Conservation (phyloP, 169 alveolate genomes). For the Theileria parva region DNA sequence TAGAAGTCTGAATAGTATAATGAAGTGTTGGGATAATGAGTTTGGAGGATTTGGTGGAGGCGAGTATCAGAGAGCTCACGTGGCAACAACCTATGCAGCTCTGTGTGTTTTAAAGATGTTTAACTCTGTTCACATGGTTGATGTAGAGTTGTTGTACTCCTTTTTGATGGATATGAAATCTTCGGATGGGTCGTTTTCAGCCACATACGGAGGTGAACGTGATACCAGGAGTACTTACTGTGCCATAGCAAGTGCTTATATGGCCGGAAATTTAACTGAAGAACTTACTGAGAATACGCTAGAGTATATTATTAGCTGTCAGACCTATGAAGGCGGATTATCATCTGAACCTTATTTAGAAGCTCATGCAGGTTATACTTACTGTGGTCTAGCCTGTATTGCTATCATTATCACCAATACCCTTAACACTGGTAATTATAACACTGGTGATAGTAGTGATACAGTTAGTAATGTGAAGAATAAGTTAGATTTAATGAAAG, state of each 20-base stretch:
- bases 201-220: constrained; percentile 92
- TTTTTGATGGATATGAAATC: constrained; percentile 85
- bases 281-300: constrained; percentile 85
- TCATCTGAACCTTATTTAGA: constrained; percentile 92
- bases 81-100: constrained; percentile 93
- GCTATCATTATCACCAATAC: constrained; percentile 60
- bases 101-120: constrained; percentile 74
- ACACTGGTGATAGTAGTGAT: not conserved
- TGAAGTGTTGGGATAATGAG: constrained; percentile 60
- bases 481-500: constrained; percentile 81
- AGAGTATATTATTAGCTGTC: constrained; percentile 86
- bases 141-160: constrained; percentile 82
- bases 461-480: constrained; percentile 66
- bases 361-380: constrained; percentile 97
- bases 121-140: constrained; percentile 82
- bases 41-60: constrained; percentile 93
- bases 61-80: constrained; percentile 82
- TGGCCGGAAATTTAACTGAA: constrained; percentile 85
- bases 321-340: constrained; percentile 97
- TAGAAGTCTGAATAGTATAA: constrained; percentile 39
- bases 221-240: constrained; percentile 95
- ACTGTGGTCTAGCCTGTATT: constrained; percentile 94
- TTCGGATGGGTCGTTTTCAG: constrained; percentile 85
- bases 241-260: constrained; percentile 88
- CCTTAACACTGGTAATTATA: no score